phyloP scores from a whole-genome alignment of 148 eudicot genomes.

The Dianthus caryophyllus region DNA sequence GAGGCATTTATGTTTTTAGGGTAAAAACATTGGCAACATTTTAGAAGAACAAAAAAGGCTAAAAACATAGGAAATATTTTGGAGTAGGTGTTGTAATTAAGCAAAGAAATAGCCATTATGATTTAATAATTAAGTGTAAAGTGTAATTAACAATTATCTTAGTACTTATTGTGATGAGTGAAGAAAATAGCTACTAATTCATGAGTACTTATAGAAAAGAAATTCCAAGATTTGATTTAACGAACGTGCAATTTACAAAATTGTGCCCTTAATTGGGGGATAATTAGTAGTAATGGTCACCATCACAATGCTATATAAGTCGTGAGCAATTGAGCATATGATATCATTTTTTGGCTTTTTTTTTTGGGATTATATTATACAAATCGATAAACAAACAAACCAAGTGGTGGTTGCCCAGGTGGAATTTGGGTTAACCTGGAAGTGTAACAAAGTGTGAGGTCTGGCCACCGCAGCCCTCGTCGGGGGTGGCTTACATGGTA shows the following conservation, averaged over 20 bases:
- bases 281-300: constrained; percentile 12
- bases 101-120: not conserved
- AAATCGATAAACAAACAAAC: too few species aligned
- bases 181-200: constrained; percentile 2
- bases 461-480: too few species aligned
- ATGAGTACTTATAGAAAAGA: constrained; percentile 19
- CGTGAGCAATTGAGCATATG: too few species aligned
- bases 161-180: constrained; percentile 14
- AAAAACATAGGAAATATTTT: not conserved
- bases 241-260: constrained; percentile 3
- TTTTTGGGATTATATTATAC: too few species aligned
- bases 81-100: not conserved
- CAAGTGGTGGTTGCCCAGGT: too few species aligned
- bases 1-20: constrained; percentile 36
- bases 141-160: not conserved
- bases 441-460: too few species aligned
- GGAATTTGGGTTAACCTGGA: too few species aligned
- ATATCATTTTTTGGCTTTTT: too few species aligned
- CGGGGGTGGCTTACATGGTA: too few species aligned
- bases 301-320: constrained; percentile 7
- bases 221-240: not conserved
- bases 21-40: constrained; percentile 31
- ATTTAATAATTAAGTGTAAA: not conserved
- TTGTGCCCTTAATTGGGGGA: constrained; percentile 21
- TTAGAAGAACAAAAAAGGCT: constrained; percentile 22